Evolutionary conservation across 2,329 filamentous ascomycete genomes (phyloP).

Genomic region (Claviceps sorghi): DNA sequence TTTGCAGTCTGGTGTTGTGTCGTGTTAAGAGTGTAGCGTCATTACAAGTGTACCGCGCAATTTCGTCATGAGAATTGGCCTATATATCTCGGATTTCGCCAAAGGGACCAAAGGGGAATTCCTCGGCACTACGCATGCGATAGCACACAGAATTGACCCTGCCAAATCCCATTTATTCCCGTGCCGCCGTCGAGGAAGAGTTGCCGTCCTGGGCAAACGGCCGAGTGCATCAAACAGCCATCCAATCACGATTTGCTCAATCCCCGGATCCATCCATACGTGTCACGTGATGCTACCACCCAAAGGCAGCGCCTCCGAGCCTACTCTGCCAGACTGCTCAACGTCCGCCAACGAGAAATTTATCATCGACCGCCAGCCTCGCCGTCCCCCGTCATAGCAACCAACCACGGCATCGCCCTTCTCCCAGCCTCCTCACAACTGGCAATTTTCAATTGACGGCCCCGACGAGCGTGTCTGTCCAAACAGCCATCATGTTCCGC

Average conservation of each 20-base stretch:
- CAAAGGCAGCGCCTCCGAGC: constrained; percentile 16
- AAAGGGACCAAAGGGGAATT: too few relatives aligned
- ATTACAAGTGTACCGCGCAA: not conserved
- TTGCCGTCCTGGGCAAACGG: too few relatives aligned
- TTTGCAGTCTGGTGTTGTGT: not conserved
- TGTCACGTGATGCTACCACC: constrained; percentile 8
- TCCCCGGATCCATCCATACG: not conserved
- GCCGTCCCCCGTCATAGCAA: not conserved
- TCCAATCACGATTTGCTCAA: constrained; percentile 1
- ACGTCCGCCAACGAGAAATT: constrained; percentile 27
- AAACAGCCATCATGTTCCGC: constrained; percentile 57
- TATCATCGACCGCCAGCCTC: constrained; percentile 21
- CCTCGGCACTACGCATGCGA: not conserved
- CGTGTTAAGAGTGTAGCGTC: not conserved
- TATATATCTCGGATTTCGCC: too few relatives aligned
- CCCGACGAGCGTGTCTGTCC: not conserved
- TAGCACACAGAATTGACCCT: not conserved
- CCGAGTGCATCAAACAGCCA: not conserved
- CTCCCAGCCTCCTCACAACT: not conserved
- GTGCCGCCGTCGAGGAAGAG: not conserved
- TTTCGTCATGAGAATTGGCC: too few relatives aligned
- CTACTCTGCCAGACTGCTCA: constrained; percentile 10
- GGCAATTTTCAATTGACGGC: constrained; percentile 7
- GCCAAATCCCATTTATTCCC: not conserved
- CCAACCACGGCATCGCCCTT: not conserved